These are phyloP conservation scores for Jatropha multifida DNA, from an alignment of 441 rosid genomes.

Conservation along the genomic window DNA sequence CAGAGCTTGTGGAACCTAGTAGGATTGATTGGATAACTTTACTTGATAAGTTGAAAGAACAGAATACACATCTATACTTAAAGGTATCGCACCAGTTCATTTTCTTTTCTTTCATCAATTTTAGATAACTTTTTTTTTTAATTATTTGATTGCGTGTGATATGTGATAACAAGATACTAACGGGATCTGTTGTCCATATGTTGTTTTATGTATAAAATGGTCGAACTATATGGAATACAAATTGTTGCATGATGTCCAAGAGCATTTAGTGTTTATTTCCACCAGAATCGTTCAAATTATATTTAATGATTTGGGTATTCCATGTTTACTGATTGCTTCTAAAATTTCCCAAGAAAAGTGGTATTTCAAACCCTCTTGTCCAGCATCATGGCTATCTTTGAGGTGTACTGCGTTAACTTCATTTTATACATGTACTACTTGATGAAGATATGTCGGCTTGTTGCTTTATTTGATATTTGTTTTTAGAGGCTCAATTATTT, in stretches of 20 bases:
- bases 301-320: background rate
- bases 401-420: background rate
- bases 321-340: background rate
- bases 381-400: background rate
- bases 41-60: conserved; percentile 59
- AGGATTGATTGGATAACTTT: conserved; percentile 80
- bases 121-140: background rate
- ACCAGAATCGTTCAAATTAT: background rate
- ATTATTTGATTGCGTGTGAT: background rate
- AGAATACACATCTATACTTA: conserved; percentile 39
- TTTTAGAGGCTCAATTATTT: background rate
- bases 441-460: background rate
- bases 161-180: background rate
- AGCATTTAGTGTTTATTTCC: background rate
- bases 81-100: conserved; percentile 49
- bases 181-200: background rate
- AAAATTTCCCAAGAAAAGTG: background rate
- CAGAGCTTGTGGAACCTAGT: conserved; percentile 66
- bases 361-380: too few species aligned
- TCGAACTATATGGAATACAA: background rate
- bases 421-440: background rate
- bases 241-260: background rate
- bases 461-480: background rate
- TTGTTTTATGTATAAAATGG: background rate
- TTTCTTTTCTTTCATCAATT: background rate